phyloP scores from a whole-genome alignment of 257 asterid genomes.

The Solanum verrucosum region DNA sequence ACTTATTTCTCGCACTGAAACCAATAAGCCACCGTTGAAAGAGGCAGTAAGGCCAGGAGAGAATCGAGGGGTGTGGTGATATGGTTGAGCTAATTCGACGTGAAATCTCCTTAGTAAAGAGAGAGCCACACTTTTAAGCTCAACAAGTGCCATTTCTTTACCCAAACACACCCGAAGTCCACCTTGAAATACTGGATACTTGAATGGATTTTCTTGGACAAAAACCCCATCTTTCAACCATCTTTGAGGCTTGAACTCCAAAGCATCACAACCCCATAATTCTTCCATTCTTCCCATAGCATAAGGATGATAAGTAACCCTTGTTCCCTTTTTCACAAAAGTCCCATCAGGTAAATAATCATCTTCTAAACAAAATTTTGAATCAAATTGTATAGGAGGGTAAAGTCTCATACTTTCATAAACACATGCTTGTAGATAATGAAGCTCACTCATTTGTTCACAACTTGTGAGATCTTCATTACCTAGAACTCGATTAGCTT shows the following conservation, averaged over 20 bases:
- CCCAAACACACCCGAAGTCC: constrained; percentile 39
- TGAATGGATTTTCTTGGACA: constrained; percentile 30
- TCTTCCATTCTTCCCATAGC: constrained; percentile 43
- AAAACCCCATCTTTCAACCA: constrained; percentile 34
- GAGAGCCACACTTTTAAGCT: constrained; percentile 50
- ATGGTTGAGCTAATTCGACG: constrained; percentile 20
- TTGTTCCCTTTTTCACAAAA: constrained; percentile 19
- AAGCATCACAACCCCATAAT: constrained; percentile 33
- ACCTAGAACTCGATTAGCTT: constrained; percentile 24
- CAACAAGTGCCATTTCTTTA: constrained; percentile 34
- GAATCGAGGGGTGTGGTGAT: constrained; percentile 22
- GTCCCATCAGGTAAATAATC: constrained; percentile 31
- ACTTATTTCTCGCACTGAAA: constrained; percentile 18
- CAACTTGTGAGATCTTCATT: not conserved
- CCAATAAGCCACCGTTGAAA: constrained; percentile 47
- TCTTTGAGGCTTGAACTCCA: constrained; percentile 32
- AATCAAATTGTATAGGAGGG: constrained; percentile 38
- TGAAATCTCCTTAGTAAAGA: constrained; percentile 38
- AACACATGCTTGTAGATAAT: constrained; percentile 25
- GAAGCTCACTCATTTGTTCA: constrained; percentile 19
- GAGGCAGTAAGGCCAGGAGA: constrained; percentile 82
- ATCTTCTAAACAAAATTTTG: constrained; percentile 23
- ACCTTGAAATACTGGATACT: constrained; percentile 40
- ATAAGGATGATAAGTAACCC: constrained; percentile 42
- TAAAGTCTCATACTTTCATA: constrained; percentile 34